phyloP scores from a whole-genome alignment of 176 grass and related monocot species.

The Musa schizocarpa region DNA sequence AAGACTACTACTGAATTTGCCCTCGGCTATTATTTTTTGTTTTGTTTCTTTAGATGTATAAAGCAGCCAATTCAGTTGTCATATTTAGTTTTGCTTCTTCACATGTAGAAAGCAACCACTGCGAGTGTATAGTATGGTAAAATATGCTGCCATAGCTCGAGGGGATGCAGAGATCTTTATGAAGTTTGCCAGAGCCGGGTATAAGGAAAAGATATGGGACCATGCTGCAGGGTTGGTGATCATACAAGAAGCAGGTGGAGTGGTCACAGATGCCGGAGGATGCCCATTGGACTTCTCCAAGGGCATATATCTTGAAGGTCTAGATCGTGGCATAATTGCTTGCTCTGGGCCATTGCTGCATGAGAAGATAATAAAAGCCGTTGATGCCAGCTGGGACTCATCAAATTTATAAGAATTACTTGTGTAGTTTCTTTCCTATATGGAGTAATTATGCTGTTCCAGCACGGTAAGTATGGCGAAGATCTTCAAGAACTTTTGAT shows the following conservation, averaged over 20 bases:
- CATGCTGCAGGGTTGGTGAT: constrained; percentile 88
- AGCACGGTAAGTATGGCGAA: not conserved
- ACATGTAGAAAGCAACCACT: constrained; percentile 66
- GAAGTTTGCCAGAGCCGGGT: constrained; percentile 90
- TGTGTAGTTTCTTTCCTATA: not conserved
- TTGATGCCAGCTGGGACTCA: constrained; percentile 92
- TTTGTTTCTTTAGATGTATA: not conserved
- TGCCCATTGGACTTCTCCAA: constrained; percentile 72
- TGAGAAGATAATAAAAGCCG: constrained; percentile 58
- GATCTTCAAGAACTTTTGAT: no score
- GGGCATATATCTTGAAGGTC: constrained; percentile 71
- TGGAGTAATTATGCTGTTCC: not conserved
- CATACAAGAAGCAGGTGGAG: constrained; percentile 87
- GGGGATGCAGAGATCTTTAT: constrained; percentile 96
- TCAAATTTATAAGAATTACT: constrained; percentile 41
- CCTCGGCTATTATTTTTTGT: not conserved
- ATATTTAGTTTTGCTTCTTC: constrained; percentile 17
- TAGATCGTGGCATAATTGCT: constrained; percentile 83
- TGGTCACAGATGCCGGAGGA: constrained; percentile 82
- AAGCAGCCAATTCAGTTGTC: constrained; percentile 4
- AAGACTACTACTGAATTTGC: not conserved
- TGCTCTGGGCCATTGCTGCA: constrained; percentile 77
- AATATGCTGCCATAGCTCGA: constrained; percentile 87
- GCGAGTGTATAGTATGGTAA: constrained; percentile 95
- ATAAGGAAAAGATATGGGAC: constrained; percentile 99